Base-by-base conservation (phyloP, 2,329 filamentous ascomycete species). In the Microascus cirrosus region DNA sequence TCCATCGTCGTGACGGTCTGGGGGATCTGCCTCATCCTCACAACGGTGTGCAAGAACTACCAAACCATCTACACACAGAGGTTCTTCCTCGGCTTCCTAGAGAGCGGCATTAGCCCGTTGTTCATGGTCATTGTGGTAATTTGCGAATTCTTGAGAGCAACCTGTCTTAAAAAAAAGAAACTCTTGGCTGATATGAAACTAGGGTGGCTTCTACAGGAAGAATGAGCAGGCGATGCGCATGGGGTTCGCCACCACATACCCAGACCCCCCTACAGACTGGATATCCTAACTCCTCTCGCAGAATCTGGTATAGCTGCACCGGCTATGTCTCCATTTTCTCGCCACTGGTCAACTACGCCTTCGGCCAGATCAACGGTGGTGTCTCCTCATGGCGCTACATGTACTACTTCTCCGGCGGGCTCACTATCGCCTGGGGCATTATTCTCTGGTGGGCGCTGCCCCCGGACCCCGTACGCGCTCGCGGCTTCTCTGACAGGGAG, bases 41-140 rank as follows among this genome's bases (percentile, higher is more conserved):
- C 76, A 72, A 1, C 74, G 75, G 0, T 70, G 70, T 1, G 72
- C 68, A 15, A 64, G 65, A 72, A 70, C 58, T 79, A 77, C 57
- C 69, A 67, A 0, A 73, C 73, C 0, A 65, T 79, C 18, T 72
- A 72, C 0, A 66, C 72, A 0, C 74, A 72, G 48, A 71, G 76
- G 0, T 75, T 77, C 58, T 64, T 79, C 2, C 65, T 79, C 0
- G 77, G 77, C 1, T 61, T 72, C 0, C 76, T 79, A 20, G 77
- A 79, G 62, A 73, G 75, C 0, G 71, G 73, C 0, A 75, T 79
- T 8, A 77, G 74, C 0, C 75, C 77, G 0, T 73, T 73, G 13
- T 77, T 78, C 56, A 77, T 78, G 71, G 71, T 79, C 68, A 74
- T 78, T 36, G 72, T 78, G 68, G 71, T 6, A 76, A 77, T 70